Conservation (phyloP, 2,329 filamentous ascomycete genomes). For the Microsporum ferrugineum region DNA sequence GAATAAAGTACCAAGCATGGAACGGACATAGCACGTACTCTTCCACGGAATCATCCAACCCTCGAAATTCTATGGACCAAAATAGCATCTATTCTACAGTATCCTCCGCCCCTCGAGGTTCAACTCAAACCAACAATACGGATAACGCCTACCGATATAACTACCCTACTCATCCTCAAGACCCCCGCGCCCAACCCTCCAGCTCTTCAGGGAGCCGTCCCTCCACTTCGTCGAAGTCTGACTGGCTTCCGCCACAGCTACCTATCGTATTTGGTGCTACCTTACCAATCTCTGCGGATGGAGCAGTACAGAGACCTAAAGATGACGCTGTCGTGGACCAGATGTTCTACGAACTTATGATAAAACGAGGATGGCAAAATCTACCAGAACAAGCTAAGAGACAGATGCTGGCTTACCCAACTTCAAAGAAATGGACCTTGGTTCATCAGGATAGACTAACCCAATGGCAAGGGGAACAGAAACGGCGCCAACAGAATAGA, state of each 20-base stretch:
- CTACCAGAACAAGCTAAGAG: constrained; percentile 85
- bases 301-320: constrained; percentile 23
- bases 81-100: constrained; percentile 52
- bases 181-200: constrained; percentile 23
- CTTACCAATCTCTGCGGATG: constrained; percentile 23
- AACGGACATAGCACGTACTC: constrained; percentile 51
- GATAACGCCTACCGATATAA: constrained; percentile 39
- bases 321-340: constrained; percentile 70
- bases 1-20: constrained; percentile 69
- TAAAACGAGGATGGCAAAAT: constrained; percentile 95
- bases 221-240: constrained; percentile 33
- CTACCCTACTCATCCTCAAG: constrained; percentile 27
- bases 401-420: constrained; percentile 92
- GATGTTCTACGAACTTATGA: constrained; percentile 88
- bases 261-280: constrained; percentile 39
- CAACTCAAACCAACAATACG: constrained; percentile 45
- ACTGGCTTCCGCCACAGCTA: constrained; percentile 30
- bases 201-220: constrained; percentile 29
- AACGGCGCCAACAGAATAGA: constrained; percentile 63
- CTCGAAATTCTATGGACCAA: constrained; percentile 51
- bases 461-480: constrained; percentile 90
- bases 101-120: constrained; percentile 48
- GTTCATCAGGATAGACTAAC: constrained; percentile 90
- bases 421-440: constrained; percentile 93
- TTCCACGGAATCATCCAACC: constrained; percentile 42